Percentiles rank a stretch among this genome's conserved stretches.
These are phyloP conservation scores for Xylaria polymorpha DNA, from an alignment of 2,329 filamentous ascomycete species.

Conservation along the genomic window DNA sequence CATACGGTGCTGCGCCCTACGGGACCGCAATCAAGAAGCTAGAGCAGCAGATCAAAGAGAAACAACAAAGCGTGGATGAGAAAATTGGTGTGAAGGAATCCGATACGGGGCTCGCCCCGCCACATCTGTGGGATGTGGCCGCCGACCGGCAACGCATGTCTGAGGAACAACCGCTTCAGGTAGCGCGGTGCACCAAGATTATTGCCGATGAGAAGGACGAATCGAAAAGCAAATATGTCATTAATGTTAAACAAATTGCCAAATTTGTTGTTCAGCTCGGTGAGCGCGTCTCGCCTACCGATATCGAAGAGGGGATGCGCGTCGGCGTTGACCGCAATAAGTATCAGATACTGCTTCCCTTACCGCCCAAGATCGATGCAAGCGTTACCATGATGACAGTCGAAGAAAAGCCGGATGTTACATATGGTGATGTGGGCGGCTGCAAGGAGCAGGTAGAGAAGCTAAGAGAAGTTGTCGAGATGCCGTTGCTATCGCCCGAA, in stretches of 20 bases:
- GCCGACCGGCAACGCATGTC: conserved; percentile 98
- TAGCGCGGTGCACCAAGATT: conserved; percentile 98
- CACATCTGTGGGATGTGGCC: conserved; percentile 98
- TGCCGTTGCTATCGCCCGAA: conserved; percentile 95
- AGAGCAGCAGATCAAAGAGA: conserved; percentile 99
- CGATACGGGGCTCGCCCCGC: conserved; percentile 96
- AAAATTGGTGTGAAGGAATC: conserved; percentile 99
- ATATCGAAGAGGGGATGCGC: conserved; percentile 99
- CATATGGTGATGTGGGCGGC: conserved; percentile 97
- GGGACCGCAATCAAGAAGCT: conserved; percentile 94
- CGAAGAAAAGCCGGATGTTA: conserved; percentile 99
- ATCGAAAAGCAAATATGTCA: conserved; percentile 99
- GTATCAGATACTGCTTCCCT: conserved; percentile 96
- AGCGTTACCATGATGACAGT: conserved; percentile 99
- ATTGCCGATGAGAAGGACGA: conserved; percentile 96
- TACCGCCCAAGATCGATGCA: conserved; percentile 98
- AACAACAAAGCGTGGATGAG: conserved; percentile 97
- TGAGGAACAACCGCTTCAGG: conserved; percentile 97
- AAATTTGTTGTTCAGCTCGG: conserved; percentile 99
- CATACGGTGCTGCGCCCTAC: conserved; percentile 96
- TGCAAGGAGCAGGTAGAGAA: conserved; percentile 99
- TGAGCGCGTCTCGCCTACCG: conserved; percentile 94
- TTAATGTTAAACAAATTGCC: conserved; percentile 99
- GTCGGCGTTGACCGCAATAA: conserved; percentile 99
- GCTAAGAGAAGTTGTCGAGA: conserved; percentile 97